Evolutionary conservation across 2,329 filamentous ascomycete genomes (phyloP).

Genomic region (Pezicula radicicola): DNA sequence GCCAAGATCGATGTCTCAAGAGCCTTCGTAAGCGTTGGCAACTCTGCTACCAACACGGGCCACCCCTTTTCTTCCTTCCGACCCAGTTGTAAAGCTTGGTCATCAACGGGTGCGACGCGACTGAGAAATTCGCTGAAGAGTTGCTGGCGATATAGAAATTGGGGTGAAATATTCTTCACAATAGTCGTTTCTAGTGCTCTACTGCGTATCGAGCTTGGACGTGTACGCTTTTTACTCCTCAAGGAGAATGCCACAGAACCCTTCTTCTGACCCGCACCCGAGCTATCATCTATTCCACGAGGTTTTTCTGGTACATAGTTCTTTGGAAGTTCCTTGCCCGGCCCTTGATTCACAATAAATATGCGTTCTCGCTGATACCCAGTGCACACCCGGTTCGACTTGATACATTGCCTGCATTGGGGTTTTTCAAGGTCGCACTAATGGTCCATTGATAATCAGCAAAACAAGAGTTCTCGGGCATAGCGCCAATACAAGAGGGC

Average conservation of each 20-base stretch:
- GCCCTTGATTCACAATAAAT: constrained; percentile 12
- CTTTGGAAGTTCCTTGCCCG: not conserved
- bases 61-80: constrained; percentile 17
- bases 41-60: constrained; percentile 24
- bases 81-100: not conserved
- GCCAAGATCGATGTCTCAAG: constrained; percentile 28
- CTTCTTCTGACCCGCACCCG: no score
- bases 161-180: no score
- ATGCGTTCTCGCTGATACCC: constrained; percentile 16
- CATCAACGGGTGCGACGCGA: no score
- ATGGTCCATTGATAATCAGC: no score
- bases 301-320: not conserved
- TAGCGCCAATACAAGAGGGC: no score
- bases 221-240: no score
- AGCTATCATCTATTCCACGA: not conserved
- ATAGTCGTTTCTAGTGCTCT: no score
- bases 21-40: constrained; percentile 21
- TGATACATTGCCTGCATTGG: constrained; percentile 13
- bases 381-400: constrained; percentile 13
- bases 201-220: no score
- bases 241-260: no score
- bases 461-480: no score
- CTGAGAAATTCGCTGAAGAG: no score
- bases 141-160: no score
- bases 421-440: constrained; percentile 4